phyloP scores from a whole-genome alignment of 2,329 filamentous ascomycete genomes.

The Plectosphaerella sp. region DNA sequence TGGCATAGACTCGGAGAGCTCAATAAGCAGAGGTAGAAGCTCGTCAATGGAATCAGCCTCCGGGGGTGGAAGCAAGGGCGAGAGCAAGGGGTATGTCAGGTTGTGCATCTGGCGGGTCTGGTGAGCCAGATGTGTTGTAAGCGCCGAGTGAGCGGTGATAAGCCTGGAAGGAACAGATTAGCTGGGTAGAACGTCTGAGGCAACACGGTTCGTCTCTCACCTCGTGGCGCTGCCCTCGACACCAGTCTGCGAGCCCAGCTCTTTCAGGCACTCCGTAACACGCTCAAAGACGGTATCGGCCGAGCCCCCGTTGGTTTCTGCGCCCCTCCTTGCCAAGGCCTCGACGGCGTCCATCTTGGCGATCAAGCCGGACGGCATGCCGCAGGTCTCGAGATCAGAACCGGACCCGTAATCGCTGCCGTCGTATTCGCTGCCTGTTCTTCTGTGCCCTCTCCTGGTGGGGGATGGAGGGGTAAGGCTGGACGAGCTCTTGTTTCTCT shows the following conservation, averaged over 20 bases:
- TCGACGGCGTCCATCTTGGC: constrained; percentile 70
- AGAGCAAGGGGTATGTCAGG: constrained; percentile 65
- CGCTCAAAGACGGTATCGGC: constrained; percentile 64
- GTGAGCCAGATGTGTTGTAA: constrained; percentile 70
- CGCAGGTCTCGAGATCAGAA: constrained; percentile 64
- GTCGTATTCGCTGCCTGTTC: constrained; percentile 58
- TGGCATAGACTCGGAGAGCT: constrained; percentile 64
- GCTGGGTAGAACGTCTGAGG: background rate
- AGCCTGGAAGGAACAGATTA: constrained; percentile 41
- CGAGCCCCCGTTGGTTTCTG: constrained; percentile 61
- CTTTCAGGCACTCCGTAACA: constrained; percentile 64
- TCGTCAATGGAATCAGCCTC: constrained; percentile 63
- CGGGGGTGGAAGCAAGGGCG: constrained; percentile 60
- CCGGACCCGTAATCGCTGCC: constrained; percentile 72
- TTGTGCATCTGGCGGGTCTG: constrained; percentile 73
- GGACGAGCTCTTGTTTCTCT: background rate
- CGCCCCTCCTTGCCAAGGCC: constrained; percentile 60
- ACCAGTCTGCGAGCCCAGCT: constrained; percentile 67
- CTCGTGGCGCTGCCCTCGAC: constrained; percentile 70
- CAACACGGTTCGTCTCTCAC: constrained; percentile 32
- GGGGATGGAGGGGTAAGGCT: constrained; percentile 38
- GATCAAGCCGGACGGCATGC: constrained; percentile 62
- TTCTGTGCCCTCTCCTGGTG: constrained; percentile 42
- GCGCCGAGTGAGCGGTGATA: constrained; percentile 69
- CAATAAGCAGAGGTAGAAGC: constrained; percentile 63